Percentiles rank a stretch among this genome's conserved stretches.
phyloP scores from a whole-genome alignment of 805 yeast genomes.

The Isabelozyma heimii region DNA sequence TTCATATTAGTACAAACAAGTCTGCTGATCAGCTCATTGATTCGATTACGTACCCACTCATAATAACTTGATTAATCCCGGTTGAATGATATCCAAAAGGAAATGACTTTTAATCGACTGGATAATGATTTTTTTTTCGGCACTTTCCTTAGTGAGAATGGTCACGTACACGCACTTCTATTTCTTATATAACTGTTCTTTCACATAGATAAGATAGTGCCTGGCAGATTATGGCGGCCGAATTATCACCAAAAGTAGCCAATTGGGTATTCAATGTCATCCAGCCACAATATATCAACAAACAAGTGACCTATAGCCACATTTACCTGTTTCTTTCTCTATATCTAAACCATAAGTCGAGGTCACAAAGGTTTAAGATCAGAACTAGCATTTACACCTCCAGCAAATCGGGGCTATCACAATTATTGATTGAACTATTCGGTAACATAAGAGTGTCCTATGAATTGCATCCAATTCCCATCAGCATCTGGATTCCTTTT shows the following conservation, averaged over 20 bases:
- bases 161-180: neutral
- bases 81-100: neutral
- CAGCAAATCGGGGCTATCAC: constrained; percentile 54
- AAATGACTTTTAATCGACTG: neutral
- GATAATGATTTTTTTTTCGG: neutral
- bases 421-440: constrained; percentile 58
- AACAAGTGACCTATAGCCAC: constrained; percentile 64
- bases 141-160: neutral
- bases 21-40: neutral
- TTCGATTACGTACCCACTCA: constrained; percentile 45
- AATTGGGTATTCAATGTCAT: constrained; percentile 42
- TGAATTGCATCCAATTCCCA: constrained; percentile 34
- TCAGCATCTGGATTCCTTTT: constrained; percentile 76
- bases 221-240: constrained; percentile 15
- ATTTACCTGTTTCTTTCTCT: constrained; percentile 50
- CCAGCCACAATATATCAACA: constrained; percentile 54
- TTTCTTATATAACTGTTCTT: too few species aligned
- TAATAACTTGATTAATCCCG: constrained; percentile 8
- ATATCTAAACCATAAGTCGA: constrained; percentile 26
- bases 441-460: constrained; percentile 49
- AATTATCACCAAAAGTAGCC: constrained; percentile 28
- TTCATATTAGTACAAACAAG: constrained; percentile 10
- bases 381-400: constrained; percentile 58
- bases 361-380: constrained; percentile 49
- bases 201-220: neutral